A percentile compares a stretch with the other conserved stretches of the same genome.
Conservation (phyloP, 495 filamentous ascomycete genomes). For the Penicillium crystallinum region DNA sequence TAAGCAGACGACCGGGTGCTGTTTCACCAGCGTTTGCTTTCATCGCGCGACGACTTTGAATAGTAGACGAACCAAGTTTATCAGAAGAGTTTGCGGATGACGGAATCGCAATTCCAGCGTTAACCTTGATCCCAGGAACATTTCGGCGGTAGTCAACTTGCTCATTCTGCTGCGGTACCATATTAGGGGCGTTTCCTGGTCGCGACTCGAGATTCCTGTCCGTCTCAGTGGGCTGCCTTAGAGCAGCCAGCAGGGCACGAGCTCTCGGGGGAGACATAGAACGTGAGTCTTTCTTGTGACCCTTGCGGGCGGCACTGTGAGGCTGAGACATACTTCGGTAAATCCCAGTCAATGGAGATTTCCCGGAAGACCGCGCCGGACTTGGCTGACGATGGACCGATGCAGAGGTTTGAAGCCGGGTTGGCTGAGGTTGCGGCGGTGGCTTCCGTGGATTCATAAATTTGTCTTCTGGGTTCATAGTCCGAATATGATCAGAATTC, state of each 20-base stretch:
- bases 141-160: slow-evolving; percentile 8
- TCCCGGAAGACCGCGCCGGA: slow-evolving; percentile 21
- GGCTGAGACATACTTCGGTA: slow-evolving; percentile 36
- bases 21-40: slow-evolving; percentile 19
- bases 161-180: background rate
- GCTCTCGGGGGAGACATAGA: slow-evolving; percentile 41
- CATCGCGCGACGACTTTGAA: slow-evolving; percentile 34
- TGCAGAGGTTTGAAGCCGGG: slow-evolving; percentile 54
- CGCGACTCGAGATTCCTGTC: slow-evolving; percentile 8
- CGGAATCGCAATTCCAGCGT: slow-evolving; percentile 6
- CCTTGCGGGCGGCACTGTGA: slow-evolving; percentile 23
- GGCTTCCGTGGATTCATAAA: slow-evolving; percentile 65
- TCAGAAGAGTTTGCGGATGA: slow-evolving; percentile 4
- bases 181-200: slow-evolving; percentile 3
- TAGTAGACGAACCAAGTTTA: slow-evolving; percentile 14
- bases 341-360: slow-evolving; percentile 23
- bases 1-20: slow-evolving; percentile 20
- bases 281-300: slow-evolving; percentile 28
- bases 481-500: slow-evolving; percentile 50
- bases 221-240: slow-evolving; percentile 21
- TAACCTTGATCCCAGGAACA: slow-evolving; percentile 15
- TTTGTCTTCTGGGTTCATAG: slow-evolving; percentile 73
- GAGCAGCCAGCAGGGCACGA: slow-evolving; percentile 32
- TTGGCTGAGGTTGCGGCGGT: slow-evolving; percentile 46
- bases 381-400: slow-evolving; percentile 37